Evolutionary conservation across 2,329 filamentous ascomycete genomes (phyloP).

Genomic region (Geosmithia putterillii): DNA sequence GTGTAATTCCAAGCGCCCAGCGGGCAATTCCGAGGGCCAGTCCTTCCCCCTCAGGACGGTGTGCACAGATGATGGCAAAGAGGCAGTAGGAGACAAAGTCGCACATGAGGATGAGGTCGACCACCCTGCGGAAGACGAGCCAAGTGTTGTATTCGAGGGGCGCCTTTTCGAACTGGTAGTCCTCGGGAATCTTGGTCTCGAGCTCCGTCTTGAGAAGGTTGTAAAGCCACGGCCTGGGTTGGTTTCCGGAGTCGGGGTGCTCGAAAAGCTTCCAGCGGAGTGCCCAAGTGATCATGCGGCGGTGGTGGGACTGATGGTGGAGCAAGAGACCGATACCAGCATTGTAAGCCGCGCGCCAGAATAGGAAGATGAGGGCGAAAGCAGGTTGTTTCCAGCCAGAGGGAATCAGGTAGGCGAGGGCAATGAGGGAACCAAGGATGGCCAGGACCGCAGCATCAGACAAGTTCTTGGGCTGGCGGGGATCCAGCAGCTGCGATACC

Average conservation of each 20-base stretch:
- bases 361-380: constrained; percentile 75
- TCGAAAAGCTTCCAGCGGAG: constrained; percentile 79
- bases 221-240: constrained; percentile 75
- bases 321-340: constrained; percentile 84
- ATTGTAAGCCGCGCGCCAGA: constrained; percentile 91
- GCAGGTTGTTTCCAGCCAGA: constrained; percentile 55
- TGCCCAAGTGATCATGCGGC: constrained; percentile 77
- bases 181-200: constrained; percentile 85
- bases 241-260: constrained; percentile 65
- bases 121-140: constrained; percentile 88
- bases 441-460: constrained; percentile 72
- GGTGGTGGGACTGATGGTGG: constrained; percentile 80
- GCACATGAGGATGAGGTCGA: constrained; percentile 97
- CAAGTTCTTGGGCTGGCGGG: constrained; percentile 87
- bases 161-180: constrained; percentile 87
- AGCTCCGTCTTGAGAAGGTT: constrained; percentile 75
- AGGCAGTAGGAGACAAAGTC: constrained; percentile 96
- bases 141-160: constrained; percentile 98
- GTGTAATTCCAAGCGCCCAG: constrained; percentile 64
- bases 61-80: constrained; percentile 81
- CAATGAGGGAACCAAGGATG: constrained; percentile 64
- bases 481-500: constrained; percentile 94
- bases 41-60: constrained; percentile 61
- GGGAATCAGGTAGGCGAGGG: constrained; percentile 64
- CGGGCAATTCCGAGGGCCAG: constrained; percentile 56